Evolutionary conservation across 768 basidiomycete genomes (phyloP).

Genomic region (Leucocoprinus leucothites): DNA sequence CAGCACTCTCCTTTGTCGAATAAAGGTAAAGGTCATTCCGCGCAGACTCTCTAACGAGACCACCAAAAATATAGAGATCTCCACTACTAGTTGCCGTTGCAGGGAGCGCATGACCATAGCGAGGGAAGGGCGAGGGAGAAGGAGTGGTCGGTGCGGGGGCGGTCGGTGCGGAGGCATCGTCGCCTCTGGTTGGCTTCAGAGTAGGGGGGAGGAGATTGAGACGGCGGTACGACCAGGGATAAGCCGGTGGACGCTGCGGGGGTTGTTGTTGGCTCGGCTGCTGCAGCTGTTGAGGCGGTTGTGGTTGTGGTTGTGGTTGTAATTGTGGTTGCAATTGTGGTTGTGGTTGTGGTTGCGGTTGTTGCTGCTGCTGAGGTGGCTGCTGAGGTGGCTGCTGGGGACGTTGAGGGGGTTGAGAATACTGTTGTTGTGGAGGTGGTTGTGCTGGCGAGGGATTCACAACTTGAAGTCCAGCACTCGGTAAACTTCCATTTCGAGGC

Average conservation of each 20-base stretch:
- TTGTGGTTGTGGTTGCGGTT: constrained; percentile 24
- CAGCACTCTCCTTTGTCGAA: constrained; percentile 72
- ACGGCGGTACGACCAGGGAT: constrained; percentile 81
- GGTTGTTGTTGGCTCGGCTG: constrained; percentile 26
- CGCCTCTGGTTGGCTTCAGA: constrained; percentile 45
- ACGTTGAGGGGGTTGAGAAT: constrained; percentile 13
- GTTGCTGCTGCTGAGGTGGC: constrained; percentile 15
- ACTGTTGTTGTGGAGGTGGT: constrained; percentile 15
- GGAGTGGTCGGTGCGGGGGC: constrained; percentile 60
- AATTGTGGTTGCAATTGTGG: constrained; percentile 17
- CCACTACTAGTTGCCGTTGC: constrained; percentile 73
- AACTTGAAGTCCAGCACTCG: constrained; percentile 11
- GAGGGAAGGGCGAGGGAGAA: constrained; percentile 89
- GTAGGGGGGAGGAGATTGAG: constrained; percentile 68
- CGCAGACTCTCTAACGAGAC: constrained; percentile 87
- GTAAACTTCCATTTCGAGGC: constrained; percentile 20
- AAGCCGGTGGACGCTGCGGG: constrained; percentile 47
- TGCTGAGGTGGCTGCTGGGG: constrained; percentile 19
- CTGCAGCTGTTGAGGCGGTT: constrained; percentile 21
- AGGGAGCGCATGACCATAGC: constrained; percentile 93
- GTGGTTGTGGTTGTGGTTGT: constrained; percentile 23
- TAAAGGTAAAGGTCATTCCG: constrained; percentile 95
- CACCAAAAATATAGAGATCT: constrained; percentile 95
- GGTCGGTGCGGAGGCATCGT: constrained; percentile 52
- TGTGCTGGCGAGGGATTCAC: constrained; percentile 12